phyloP scores from a whole-genome alignment of 225 moss, liverwort and hornwort genomes.

The Bryoerythrophyllum caledonicum region DNA sequence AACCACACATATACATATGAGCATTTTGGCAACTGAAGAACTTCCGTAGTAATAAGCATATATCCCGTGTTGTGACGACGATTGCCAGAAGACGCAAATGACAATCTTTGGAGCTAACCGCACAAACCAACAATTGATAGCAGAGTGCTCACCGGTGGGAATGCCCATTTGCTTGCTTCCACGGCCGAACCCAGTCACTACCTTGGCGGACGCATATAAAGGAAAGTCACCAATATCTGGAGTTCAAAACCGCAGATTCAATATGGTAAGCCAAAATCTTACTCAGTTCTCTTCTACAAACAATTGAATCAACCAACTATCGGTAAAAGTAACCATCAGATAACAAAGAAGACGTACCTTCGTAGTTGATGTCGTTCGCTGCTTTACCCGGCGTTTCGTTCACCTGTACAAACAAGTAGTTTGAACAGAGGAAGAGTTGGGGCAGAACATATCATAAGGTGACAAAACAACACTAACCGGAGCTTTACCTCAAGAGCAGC shows the following conservation, averaged over 20 bases:
- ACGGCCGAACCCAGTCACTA: slow-evolving; percentile 81
- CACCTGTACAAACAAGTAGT: slow-evolving; percentile 27
- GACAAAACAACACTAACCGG: not conserved
- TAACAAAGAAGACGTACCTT: slow-evolving; percentile 32
- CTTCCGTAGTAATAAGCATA: no score
- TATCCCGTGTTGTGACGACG: no score
- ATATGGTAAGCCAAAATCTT: not conserved
- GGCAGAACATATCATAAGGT: not conserved
- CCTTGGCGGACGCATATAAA: slow-evolving; percentile 57
- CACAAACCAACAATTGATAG: not conserved
- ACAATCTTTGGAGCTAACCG: slow-evolving; percentile 3
- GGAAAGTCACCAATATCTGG: slow-evolving; percentile 65
- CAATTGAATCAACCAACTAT: not conserved
- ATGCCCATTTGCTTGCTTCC: slow-evolving; percentile 94
- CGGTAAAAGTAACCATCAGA: not conserved
- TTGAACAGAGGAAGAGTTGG: not conserved
- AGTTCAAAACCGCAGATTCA: slow-evolving; percentile 5
- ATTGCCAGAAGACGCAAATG: not conserved
- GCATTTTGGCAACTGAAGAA: no score
- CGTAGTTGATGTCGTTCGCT: slow-evolving; percentile 31
- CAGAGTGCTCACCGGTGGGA: slow-evolving; percentile 67
- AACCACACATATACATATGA: not conserved
- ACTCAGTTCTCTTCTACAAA: not conserved
- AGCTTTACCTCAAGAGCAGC: slow-evolving; percentile 70
- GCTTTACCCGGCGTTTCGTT: slow-evolving; percentile 28